Evolutionary conservation across 1,284 basidiomycete species (phyloP).

Genomic region (Malassezia equina): DNA sequence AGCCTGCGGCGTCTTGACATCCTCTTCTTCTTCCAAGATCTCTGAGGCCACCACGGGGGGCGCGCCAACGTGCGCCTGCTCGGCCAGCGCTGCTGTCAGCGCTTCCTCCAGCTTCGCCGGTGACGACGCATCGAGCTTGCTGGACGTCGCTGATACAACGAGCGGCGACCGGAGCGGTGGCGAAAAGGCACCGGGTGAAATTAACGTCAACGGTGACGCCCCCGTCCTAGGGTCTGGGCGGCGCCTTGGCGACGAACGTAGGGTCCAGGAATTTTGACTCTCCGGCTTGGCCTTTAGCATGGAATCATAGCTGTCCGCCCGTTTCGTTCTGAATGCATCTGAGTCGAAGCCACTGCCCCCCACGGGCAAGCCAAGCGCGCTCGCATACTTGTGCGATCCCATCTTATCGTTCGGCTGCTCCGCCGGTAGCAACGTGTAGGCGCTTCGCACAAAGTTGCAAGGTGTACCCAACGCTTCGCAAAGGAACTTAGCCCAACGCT

Average conservation of each 20-base stretch:
- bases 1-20: background rate
- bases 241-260: background rate
- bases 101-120: background rate
- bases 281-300: background rate
- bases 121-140: background rate
- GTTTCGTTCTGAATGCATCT: background rate
- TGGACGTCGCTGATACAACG: background rate
- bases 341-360: background rate
- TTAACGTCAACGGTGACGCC: background rate
- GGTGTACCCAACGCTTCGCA: constrained; percentile 21
- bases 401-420: constrained; percentile 1
- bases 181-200: background rate
- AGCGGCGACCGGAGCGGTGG: background rate
- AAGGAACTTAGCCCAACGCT: constrained; percentile 38
- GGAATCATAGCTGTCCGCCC: background rate
- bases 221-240: background rate
- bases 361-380: constrained; percentile 5
- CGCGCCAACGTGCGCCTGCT: background rate
- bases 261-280: background rate
- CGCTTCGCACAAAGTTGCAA: constrained; percentile 17
- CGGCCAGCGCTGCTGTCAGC: background rate
- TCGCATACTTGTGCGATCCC: constrained; percentile 9
- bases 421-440: background rate
- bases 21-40: background rate
- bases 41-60: background rate